These are phyloP conservation scores for Chaetomium olivaceum DNA, from an alignment of 2,329 filamentous ascomycete species.

Conservation along the genomic window DNA sequence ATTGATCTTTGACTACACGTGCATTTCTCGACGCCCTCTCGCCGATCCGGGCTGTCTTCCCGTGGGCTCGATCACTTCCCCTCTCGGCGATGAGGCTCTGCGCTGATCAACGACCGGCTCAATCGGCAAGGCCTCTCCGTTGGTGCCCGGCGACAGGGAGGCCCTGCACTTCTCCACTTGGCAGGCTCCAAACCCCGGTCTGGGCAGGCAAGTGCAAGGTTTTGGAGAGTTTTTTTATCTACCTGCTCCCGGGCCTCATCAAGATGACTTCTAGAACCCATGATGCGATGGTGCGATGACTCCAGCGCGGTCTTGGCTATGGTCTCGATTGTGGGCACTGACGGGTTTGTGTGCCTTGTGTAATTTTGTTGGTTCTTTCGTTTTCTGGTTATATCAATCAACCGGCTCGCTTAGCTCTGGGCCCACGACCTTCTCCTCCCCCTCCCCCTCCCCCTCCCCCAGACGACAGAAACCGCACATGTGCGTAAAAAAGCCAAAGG, in stretches of 20 bases:
- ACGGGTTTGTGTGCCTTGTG: not conserved
- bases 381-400: constrained; percentile 1
- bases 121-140: not conserved
- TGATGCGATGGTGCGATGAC: not conserved
- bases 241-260: not conserved
- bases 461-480: not conserved
- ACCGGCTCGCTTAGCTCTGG: not conserved
- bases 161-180: constrained; percentile 6
- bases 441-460: no score
- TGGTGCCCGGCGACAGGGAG: not conserved
- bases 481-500: not conserved
- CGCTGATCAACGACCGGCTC: constrained; percentile 17
- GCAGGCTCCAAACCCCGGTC: not conserved
- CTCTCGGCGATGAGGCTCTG: constrained; percentile 23
- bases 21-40: not conserved
- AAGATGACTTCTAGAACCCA: not conserved
- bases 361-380: not conserved
- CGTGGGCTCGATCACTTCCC: constrained; percentile 15
- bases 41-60: constrained; percentile 9
- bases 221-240: not conserved
- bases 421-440: not conserved
- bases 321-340: not conserved
- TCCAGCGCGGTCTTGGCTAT: not conserved
- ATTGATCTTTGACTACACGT: not conserved
- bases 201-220: not conserved